A percentile compares a stretch with the other conserved stretches of the same genome.
Evolutionary conservation across 768 basidiomycete species (phyloP).

Genomic region (Pleurotus pulmonarius): DNA sequence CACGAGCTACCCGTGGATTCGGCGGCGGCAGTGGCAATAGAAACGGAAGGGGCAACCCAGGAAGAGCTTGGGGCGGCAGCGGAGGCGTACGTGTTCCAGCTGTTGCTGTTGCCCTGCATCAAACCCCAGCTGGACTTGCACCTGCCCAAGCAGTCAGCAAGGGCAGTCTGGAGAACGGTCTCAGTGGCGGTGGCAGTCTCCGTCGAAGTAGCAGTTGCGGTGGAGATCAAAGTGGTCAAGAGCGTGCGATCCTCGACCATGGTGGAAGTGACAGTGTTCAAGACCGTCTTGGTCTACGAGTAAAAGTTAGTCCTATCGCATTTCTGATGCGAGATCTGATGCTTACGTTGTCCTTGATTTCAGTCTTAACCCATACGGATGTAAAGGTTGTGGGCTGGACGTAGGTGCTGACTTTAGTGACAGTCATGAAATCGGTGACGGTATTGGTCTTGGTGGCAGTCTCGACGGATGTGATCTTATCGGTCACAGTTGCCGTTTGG

Average conservation of each 20-base stretch:
- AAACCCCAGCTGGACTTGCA: slow-evolving; percentile 60
- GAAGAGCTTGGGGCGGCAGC: slow-evolving; percentile 14
- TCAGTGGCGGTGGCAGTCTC: slow-evolving; percentile 31
- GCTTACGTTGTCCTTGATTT: slow-evolving; percentile 51
- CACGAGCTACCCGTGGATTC: slow-evolving; percentile 4
- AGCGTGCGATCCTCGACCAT: slow-evolving; percentile 44
- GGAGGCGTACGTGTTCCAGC: slow-evolving; percentile 41
- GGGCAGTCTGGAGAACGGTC: slow-evolving; percentile 43
- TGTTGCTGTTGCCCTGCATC: slow-evolving; percentile 46
- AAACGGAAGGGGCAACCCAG: slow-evolving; percentile 1
- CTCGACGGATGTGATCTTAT: slow-evolving; percentile 49
- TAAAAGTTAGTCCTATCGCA: slow-evolving; percentile 6
- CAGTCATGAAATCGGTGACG: slow-evolving; percentile 49
- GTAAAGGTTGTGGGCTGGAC: slow-evolving; percentile 57
- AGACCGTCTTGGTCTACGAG: slow-evolving; percentile 52
- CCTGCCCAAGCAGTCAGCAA: slow-evolving; percentile 51
- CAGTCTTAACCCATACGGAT: slow-evolving; percentile 51
- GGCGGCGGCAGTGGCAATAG: slow-evolving; percentile 4
- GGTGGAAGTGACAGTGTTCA: slow-evolving; percentile 54
- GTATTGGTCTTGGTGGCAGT: slow-evolving; percentile 55
- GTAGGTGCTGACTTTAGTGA: slow-evolving; percentile 48
- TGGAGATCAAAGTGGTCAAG: slow-evolving; percentile 47
- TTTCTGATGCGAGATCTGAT: not conserved
- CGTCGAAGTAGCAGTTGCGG: slow-evolving; percentile 43
- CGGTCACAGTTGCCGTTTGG: slow-evolving; percentile 45